phyloP scores from a whole-genome alignment of 2,329 filamentous ascomycete genomes.

The Ophiocordyceps camponoti-saundersi region DNA sequence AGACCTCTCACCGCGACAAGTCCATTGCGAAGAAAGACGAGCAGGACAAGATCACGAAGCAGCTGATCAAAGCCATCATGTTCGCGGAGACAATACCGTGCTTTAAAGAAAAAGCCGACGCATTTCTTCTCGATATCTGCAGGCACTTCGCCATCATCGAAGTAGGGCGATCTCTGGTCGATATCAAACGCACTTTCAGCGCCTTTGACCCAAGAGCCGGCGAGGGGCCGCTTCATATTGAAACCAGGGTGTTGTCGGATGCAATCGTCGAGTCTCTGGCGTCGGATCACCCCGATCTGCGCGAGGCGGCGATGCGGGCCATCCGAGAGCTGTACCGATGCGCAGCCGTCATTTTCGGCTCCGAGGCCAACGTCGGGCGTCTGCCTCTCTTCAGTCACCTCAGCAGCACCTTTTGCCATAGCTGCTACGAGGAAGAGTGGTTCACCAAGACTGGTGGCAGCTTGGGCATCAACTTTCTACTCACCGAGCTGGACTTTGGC shows the following conservation, averaged over 20 bases:
- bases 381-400: constrained; percentile 76
- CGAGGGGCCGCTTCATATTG: constrained; percentile 74
- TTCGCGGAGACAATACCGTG: constrained; percentile 70
- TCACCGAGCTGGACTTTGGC: constrained; percentile 70
- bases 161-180: constrained; percentile 67
- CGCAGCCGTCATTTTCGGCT: constrained; percentile 63
- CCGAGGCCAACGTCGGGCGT: constrained; percentile 50
- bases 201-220: constrained; percentile 74
- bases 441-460: constrained; percentile 92
- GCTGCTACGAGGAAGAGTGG: constrained; percentile 96
- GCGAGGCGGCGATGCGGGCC: constrained; percentile 65
- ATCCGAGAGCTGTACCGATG: constrained; percentile 66
- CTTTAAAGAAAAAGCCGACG: constrained; percentile 57
- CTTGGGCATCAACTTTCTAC: constrained; percentile 73
- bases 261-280: constrained; percentile 81
- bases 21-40: constrained; percentile 76
- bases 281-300: constrained; percentile 64
- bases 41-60: constrained; percentile 69
- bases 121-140: constrained; percentile 66
- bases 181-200: constrained; percentile 58
- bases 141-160: constrained; percentile 85
- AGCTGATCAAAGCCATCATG: constrained; percentile 76
- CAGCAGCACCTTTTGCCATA: constrained; percentile 74
- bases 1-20: constrained; percentile 59
- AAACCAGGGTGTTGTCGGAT: constrained; percentile 74